Conservation (phyloP, 2,329 filamentous ascomycete genomes). For the Bipolaris gigantea region DNA sequence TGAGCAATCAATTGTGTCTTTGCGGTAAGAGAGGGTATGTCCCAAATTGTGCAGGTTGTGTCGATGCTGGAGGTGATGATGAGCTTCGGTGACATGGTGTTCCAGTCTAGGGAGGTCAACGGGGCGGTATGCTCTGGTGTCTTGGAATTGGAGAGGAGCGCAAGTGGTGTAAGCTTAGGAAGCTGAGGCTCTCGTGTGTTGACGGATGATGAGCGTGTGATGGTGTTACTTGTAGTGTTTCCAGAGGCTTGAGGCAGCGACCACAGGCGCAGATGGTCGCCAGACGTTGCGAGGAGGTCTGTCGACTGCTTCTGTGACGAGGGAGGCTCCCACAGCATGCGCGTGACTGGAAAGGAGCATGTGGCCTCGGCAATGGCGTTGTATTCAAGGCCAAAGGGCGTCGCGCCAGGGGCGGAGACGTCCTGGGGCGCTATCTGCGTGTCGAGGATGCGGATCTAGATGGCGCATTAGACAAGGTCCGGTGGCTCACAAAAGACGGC, state of each 20-base stretch:
- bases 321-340: conserved; percentile 93
- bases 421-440: conserved; percentile 73
- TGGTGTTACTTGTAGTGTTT: conserved; percentile 67
- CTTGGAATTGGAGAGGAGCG: conserved; percentile 94
- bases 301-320: conserved; percentile 94
- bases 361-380: conserved; percentile 93
- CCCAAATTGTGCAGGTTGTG: conserved; percentile 99
- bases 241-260: conserved; percentile 67
- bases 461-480: neutral
- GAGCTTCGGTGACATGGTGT: conserved; percentile 91
- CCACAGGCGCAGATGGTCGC: conserved; percentile 92
- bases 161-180: conserved; percentile 88
- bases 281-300: conserved; percentile 90
- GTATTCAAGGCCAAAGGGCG: conserved; percentile 82
- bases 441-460: conserved; percentile 86
- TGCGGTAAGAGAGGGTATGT: conserved; percentile 94
- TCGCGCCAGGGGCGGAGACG: conserved; percentile 67
- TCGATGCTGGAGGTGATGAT: conserved; percentile 99
- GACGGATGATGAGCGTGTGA: conserved; percentile 65
- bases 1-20: conserved; percentile 98
- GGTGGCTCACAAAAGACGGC: neutral
- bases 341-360: conserved; percentile 95
- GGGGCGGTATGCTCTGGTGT: conserved; percentile 97
- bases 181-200: conserved; percentile 62
- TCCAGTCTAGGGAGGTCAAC: conserved; percentile 96